phyloP scores from a whole-genome alignment of 202 grass and related monocot genomes.

The Panicum hallii region DNA sequence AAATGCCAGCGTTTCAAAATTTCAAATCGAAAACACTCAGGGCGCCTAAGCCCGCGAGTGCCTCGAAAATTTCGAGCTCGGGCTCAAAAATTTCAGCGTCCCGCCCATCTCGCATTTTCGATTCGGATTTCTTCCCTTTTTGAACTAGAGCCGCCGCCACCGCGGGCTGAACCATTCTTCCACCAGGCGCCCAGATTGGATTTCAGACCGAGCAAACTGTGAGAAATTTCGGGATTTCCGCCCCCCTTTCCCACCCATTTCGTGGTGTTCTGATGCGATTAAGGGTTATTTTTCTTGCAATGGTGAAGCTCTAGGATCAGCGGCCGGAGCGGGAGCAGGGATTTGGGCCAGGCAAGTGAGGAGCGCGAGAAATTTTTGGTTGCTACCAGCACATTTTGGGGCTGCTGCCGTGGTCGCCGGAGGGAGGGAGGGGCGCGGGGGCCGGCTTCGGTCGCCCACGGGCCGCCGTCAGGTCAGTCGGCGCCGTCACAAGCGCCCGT shows the following conservation, averaged over 20 bases:
- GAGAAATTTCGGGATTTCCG: slow-evolving; percentile 23
- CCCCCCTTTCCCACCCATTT: not conserved
- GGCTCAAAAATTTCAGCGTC: slow-evolving; percentile 10
- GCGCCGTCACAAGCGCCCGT: not conserved
- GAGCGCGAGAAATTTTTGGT: not conserved
- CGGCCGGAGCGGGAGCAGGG: slow-evolving; percentile 10
- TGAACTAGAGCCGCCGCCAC: not conserved
- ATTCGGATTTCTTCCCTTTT: not conserved
- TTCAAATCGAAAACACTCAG: not conserved
- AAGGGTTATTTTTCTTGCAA: not conserved
- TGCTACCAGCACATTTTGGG: not conserved
- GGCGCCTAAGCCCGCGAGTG: not conserved
- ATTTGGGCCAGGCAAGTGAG: slow-evolving; percentile 18
- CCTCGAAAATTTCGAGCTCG: not conserved
- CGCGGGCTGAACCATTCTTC: not conserved
- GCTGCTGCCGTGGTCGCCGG: not conserved
- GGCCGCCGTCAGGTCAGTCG: not conserved
- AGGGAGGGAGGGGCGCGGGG: not conserved
- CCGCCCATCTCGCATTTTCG: slow-evolving; percentile 9
- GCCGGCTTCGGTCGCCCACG: not conserved
- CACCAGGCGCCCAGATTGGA: slow-evolving; percentile 6
- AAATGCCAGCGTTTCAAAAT: slow-evolving; percentile 17
- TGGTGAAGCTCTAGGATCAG: slow-evolving; percentile 17
- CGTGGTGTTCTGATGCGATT: slow-evolving; percentile 25
- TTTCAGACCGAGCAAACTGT: slow-evolving; percentile 19